Evolutionary conservation across 2,329 filamentous ascomycete species (phyloP).

Genomic region (Thermothelomyces thermophilus): DNA sequence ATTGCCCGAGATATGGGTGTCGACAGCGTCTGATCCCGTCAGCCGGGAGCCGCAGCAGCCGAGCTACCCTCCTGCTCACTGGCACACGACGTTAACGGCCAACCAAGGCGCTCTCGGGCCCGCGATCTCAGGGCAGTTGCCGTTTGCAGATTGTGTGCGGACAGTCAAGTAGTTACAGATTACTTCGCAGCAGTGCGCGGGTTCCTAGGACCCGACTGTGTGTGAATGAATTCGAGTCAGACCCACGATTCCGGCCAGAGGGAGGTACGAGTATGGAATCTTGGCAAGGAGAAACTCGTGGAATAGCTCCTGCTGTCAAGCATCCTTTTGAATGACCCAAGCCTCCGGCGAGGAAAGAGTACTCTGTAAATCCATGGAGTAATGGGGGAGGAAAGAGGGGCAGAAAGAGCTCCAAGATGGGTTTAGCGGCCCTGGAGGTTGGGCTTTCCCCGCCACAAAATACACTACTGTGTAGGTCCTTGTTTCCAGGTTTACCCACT

Average conservation of each 20-base stretch:
- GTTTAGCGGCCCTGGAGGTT: neutral
- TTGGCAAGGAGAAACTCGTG: neutral
- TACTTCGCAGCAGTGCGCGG: too few species aligned
- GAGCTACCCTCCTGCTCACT: neutral
- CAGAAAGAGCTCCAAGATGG: neutral
- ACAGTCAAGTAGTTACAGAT: constrained; percentile 15
- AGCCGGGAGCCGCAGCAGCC: constrained; percentile 10
- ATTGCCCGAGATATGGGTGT: neutral
- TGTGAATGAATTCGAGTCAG: neutral
- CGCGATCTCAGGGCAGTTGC: constrained; percentile 15
- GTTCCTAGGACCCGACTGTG: too few species aligned
- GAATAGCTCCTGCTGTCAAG: neutral
- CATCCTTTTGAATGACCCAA: neutral
- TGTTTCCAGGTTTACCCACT: neutral
- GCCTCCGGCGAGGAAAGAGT: neutral
- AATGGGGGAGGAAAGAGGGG: neutral
- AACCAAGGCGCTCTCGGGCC: constrained; percentile 12
- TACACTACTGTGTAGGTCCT: neutral
- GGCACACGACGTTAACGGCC: neutral
- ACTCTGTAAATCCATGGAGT: too few species aligned
- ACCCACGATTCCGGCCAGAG: too few species aligned
- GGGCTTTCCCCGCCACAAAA: neutral
- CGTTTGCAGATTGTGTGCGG: constrained; percentile 10
- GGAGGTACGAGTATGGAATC: neutral
- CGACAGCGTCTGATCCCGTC: constrained; percentile 13